Percentiles rank a stretch among this genome's conserved stretches.
Conservation (phyloP, 768 basidiomycete species). For the Leucosporidium creatinivorum region DNA sequence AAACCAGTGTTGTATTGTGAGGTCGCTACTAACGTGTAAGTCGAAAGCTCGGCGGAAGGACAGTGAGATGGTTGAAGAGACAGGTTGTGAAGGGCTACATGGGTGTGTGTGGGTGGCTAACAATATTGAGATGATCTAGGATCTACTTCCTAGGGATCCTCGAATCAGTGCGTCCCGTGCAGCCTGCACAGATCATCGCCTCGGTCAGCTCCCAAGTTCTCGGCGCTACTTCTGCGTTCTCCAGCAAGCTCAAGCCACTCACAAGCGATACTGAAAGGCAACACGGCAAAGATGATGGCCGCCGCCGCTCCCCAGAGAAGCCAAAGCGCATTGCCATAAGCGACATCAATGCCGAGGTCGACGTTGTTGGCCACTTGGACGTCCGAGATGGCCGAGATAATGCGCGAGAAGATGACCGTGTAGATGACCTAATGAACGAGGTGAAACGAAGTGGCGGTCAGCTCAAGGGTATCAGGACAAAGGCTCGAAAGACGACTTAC, state of each 20-base stretch:
- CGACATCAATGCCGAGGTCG: conserved; percentile 15
- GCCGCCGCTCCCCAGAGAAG: too few species aligned
- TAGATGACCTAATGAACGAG: conserved; percentile 2
- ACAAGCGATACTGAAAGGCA: conserved; percentile 7
- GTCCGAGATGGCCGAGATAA: conserved; percentile 18
- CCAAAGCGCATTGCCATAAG: conserved; percentile 9
- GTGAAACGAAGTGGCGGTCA: too few species aligned
- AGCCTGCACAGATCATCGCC: neutral
- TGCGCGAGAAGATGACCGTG: conserved; percentile 16
- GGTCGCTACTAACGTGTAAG: too few species aligned
- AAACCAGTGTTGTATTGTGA: too few species aligned
- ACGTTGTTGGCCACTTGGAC: neutral
- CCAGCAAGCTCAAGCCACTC: too few species aligned
- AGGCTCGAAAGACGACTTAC: too few species aligned
- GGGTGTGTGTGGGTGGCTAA: neutral
- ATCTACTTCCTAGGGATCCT: neutral
- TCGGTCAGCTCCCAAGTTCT: neutral
- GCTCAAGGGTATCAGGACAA: too few species aligned
- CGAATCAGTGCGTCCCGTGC: neutral
- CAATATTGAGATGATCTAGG: neutral
- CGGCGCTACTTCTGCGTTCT: too few species aligned
- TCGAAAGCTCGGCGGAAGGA: too few species aligned
- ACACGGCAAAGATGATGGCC: too few species aligned
- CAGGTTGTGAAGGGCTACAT: too few species aligned
- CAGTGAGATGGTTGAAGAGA: too few species aligned